These are phyloP conservation scores for Westerdykella aurantiaca DNA, from an alignment of 2,329 filamentous ascomycete genomes.

Conservation along the genomic window DNA sequence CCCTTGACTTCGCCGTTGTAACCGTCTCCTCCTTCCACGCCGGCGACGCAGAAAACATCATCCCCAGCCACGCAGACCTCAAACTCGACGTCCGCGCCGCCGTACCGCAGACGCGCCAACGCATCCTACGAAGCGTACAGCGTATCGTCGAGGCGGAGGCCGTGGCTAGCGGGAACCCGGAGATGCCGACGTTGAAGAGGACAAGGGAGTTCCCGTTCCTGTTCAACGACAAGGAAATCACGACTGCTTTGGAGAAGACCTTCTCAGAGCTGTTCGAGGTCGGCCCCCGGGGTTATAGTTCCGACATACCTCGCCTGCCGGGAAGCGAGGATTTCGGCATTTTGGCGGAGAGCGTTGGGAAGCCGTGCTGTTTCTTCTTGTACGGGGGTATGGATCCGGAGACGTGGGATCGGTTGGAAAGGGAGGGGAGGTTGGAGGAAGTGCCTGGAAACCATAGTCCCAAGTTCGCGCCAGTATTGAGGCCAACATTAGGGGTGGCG, in stretches of 20 bases:
- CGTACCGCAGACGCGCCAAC: conserved; percentile 42
- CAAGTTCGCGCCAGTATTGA: conserved; percentile 54
- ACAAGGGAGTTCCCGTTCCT: conserved; percentile 44
- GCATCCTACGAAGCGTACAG: conserved; percentile 44
- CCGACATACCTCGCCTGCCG: conserved; percentile 38
- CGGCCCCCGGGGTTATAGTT: conserved; percentile 26
- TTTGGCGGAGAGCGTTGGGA: conserved; percentile 46
- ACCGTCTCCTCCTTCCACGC: conserved; percentile 56
- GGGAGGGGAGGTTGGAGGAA: conserved; percentile 43
- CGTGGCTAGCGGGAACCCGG: conserved; percentile 42
- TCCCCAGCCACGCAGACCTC: conserved; percentile 50
- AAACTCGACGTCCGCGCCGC: conserved; percentile 52
- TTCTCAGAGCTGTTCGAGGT: conserved; percentile 45
- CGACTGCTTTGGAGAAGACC: conserved; percentile 37
- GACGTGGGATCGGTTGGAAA: conserved; percentile 47
- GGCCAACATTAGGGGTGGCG: conserved; percentile 52
- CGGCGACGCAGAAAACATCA: conserved; percentile 57
- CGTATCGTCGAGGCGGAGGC: conserved; percentile 54
- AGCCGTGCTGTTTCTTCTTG: conserved; percentile 52
- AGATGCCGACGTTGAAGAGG: conserved; percentile 41
- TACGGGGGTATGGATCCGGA: conserved; percentile 50
- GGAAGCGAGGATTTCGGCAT: conserved; percentile 56
- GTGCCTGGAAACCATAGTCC: conserved; percentile 57
- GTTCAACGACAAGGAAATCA: conserved; percentile 47
- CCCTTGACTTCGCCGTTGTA: conserved; percentile 51